phyloP scores from a whole-genome alignment of 2,329 filamentous ascomycete species.

The Alternaria conjuncta region DNA sequence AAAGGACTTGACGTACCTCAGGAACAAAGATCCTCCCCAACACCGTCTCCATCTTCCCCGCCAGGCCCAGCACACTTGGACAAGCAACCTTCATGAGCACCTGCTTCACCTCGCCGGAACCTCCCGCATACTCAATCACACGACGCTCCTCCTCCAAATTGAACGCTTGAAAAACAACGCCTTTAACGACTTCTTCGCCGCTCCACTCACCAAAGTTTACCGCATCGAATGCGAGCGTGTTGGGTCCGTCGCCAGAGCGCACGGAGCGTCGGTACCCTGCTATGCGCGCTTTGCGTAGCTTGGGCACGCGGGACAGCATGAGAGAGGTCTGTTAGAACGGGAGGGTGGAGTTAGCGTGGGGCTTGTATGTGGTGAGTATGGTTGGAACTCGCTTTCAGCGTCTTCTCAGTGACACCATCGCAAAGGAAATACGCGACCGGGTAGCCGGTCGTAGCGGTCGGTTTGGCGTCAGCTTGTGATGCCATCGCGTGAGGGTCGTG shows the following conservation, averaged over 20 bases:
- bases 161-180: not conserved
- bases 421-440: slow-evolving; percentile 2
- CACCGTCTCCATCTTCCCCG: not conserved
- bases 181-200: not conserved
- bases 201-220: not conserved
- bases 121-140: not conserved
- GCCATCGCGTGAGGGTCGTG: not conserved
- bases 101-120: not conserved
- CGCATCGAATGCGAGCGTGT: not conserved
- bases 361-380: not conserved
- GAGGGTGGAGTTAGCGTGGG: not conserved
- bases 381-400: not conserved
- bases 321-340: not conserved
- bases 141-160: not conserved
- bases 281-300: slow-evolving; percentile 5
- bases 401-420: not conserved
- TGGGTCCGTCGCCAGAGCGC: not conserved
- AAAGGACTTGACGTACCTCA: not conserved
- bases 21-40: not conserved
- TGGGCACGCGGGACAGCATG: not conserved
- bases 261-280: not conserved
- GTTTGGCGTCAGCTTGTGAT: not conserved
- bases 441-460: not conserved
- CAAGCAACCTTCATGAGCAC: not conserved
- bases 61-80: not conserved